Evolutionary conservation across 495 filamentous ascomycete genomes (phyloP), one percentile per base, ranked within the genome.

Genomic region (Xylaria sp.): DNA sequence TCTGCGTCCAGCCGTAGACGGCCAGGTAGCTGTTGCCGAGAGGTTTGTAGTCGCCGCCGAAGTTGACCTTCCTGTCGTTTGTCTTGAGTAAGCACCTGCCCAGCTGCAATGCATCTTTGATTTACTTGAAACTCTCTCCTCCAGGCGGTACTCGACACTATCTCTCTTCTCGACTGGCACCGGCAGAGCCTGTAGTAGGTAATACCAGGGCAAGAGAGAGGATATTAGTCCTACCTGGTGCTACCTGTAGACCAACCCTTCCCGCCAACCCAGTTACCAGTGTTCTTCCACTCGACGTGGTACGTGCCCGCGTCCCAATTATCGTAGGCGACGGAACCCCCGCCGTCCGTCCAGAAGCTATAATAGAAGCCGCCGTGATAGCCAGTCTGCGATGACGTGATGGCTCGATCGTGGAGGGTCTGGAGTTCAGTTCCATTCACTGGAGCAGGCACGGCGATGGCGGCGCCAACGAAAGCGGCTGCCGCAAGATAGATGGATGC

Each of bases 1-100:
- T 83, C 15, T 78, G 82, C 31, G 88, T 90, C 90, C 88, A 91
- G 64, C 88, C 88, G 75, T 91, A 90, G 72, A 92, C 53, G 52
- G 43, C 19, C 8, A 57, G 41, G 48, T 76, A 76, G 52, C 33
- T 55, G 57, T 63, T 63, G 1, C 44, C 35, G 7, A 7, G 46
- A n/a, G 58, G 29, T 15, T 31, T 21, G 46, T 64, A 69, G 43
- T 29, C 37, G 17, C 46, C 44, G 21, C 37, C 55, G 53, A 52
- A 68, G 37, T 61, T 21, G 19, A 8, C 43, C 6, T 37, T 57
- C 48, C n/a, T 59, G 11, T 63, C 37, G 7, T 41, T 62, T 11
- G 31, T 64, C 40, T 29, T 15, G 12, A 29, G 61, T 33, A 64
- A 61, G 57, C 11, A 48, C 0, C n/a, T 40, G 5, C 3, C 35